phyloP scores from a whole-genome alignment of 352 stramenopile genomes.

The Pythium biforme region DNA sequence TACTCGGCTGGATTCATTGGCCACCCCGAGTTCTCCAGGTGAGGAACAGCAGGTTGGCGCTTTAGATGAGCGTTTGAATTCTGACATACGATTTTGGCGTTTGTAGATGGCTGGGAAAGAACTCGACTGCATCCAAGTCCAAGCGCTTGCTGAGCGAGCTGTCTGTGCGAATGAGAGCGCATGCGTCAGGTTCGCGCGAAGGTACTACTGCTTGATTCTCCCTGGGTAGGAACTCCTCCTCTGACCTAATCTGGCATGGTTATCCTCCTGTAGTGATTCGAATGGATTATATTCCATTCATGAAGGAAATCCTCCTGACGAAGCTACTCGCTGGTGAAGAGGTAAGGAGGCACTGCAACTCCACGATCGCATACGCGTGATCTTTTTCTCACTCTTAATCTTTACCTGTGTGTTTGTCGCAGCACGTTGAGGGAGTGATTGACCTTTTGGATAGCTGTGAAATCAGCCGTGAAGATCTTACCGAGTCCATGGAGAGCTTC shows the following conservation, averaged over 20 bases:
- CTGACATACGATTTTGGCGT: not conserved
- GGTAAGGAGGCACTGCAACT: constrained; percentile 31
- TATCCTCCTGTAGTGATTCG: constrained; percentile 58
- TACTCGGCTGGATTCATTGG: constrained; percentile 83
- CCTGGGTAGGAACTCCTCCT: not conserved
- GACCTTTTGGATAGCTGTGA: constrained; percentile 96
- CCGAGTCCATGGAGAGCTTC: constrained; percentile 95
- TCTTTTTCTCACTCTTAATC: not conserved
- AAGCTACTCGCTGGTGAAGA: constrained; percentile 75
- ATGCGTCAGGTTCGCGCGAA: constrained; percentile 84
- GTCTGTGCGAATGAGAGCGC: constrained; percentile 92
- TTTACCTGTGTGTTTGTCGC: not conserved
- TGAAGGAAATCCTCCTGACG: constrained; percentile 88
- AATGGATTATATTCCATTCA: constrained; percentile 86
- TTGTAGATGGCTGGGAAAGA: constrained; percentile 96
- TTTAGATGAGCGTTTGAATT: not conserved
- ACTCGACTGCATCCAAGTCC: constrained; percentile 95
- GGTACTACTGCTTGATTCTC: constrained; percentile 30
- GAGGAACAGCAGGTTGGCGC: constrained; percentile 12
- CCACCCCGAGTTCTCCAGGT: constrained; percentile 90
- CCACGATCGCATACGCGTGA: not conserved
- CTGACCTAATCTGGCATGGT: not conserved
- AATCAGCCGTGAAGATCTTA: constrained; percentile 96
- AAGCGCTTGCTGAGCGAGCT: constrained; percentile 94
- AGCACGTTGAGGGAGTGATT: constrained; percentile 91